Conservation (phyloP, 192 early-diverging fungal species). For the Coemansia aciculifera region DNA sequence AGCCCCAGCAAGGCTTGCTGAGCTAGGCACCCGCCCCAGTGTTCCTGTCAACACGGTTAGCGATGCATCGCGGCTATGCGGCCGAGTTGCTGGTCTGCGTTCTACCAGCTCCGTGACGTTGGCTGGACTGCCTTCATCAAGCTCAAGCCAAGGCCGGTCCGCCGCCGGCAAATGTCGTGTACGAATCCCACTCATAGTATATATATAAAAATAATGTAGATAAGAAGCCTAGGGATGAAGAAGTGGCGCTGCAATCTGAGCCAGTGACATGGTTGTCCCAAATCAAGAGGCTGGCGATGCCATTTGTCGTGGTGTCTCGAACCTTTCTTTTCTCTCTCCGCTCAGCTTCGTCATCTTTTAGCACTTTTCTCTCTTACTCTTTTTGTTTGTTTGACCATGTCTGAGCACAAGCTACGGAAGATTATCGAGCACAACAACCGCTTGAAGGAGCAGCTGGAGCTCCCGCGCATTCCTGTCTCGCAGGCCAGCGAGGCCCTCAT, state of each 20-base stretch:
- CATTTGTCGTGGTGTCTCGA: neutral
- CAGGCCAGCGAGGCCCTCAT: conserved; percentile 67
- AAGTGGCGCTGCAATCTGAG: neutral
- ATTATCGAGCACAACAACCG: conserved; percentile 73
- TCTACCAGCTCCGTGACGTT: neutral
- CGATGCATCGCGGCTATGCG: conserved; percentile 2
- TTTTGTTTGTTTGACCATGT: conserved; percentile 13
- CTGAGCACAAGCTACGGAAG: conserved; percentile 70
- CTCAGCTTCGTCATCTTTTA: neutral
- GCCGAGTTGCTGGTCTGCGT: neutral
- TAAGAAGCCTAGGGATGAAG: neutral
- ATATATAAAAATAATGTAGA: neutral
- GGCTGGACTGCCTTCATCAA: neutral
- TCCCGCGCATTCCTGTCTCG: conserved; percentile 73
- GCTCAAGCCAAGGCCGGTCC: neutral
- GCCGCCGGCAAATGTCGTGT: neutral
- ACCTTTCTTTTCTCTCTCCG: neutral
- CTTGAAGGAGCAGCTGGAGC: conserved; percentile 76
- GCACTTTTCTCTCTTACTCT: neutral
- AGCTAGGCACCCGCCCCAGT: neutral
- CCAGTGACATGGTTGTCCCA: neutral
- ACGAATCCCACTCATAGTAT: neutral
- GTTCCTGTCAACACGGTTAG: neutral
- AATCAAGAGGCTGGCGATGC: neutral
- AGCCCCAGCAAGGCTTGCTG: neutral